Conservation (phyloP, 176 grass and related monocot species). For the Ampelocalamus luodianensis region DNA sequence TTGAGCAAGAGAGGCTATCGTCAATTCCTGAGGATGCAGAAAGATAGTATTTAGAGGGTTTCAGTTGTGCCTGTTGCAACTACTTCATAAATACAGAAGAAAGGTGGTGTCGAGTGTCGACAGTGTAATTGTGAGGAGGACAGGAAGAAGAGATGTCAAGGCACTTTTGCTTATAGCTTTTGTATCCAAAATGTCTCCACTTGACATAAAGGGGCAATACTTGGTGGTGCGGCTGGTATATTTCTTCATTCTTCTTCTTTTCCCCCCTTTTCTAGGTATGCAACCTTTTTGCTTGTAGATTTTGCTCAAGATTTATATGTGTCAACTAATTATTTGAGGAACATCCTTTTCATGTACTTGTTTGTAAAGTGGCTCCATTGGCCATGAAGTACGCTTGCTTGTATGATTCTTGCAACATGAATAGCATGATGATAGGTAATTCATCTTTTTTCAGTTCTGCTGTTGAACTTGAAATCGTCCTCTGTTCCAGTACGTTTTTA, state of each 20-base stretch:
- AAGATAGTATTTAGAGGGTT: constrained; percentile 54
- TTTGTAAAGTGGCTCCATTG: constrained; percentile 60
- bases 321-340: constrained; percentile 54
- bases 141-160: constrained; percentile 52
- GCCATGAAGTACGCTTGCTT: constrained; percentile 46
- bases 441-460: constrained; percentile 30
- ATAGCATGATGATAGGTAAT: constrained; percentile 61
- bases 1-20: constrained; percentile 77
- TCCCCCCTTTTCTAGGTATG: constrained; percentile 46
- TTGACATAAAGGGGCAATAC: constrained; percentile 55
- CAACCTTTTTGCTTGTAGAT: constrained; percentile 62
- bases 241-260: constrained; percentile 84
- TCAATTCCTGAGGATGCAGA: constrained; percentile 74
- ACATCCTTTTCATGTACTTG: constrained; percentile 53
- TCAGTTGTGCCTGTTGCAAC: constrained; percentile 47
- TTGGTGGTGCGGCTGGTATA: constrained; percentile 48
- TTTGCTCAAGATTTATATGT: constrained; percentile 61
- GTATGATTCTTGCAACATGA: constrained; percentile 63
- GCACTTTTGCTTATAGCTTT: constrained; percentile 53
- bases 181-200: constrained; percentile 43
- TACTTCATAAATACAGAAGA: constrained; percentile 48
- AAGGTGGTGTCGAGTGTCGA: constrained; percentile 1
- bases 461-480: constrained; percentile 16
- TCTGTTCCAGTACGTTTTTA: neutral
- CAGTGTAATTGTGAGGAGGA: constrained; percentile 47